Evolutionary conservation across 495 filamentous ascomycete genomes (phyloP).

Genomic region (Talaromyces proteolyticus): DNA sequence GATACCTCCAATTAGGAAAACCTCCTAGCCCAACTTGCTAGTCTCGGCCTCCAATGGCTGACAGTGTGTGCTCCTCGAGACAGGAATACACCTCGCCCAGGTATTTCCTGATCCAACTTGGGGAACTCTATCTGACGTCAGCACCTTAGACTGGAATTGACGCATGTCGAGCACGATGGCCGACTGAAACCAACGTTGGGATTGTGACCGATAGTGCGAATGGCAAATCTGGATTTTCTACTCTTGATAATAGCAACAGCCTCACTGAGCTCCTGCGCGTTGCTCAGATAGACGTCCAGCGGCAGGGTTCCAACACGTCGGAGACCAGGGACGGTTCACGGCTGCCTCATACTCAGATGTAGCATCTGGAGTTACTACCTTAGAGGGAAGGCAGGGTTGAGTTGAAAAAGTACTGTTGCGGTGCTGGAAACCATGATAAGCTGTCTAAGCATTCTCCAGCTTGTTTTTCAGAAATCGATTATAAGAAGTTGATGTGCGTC

Average conservation of each 20-base stretch:
- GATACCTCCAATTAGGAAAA: slow-evolving; percentile 26
- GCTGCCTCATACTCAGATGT: neutral
- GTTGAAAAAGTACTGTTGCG: neutral
- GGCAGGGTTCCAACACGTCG: neutral
- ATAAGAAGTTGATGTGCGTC: neutral
- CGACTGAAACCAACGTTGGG: slow-evolving; percentile 7
- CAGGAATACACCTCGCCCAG: slow-evolving; percentile 27
- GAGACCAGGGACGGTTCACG: neutral
- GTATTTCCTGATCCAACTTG: slow-evolving; percentile 23
- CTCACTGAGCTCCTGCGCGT: neutral
- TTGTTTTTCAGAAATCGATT: neutral
- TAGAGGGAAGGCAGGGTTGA: neutral
- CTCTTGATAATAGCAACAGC: neutral
- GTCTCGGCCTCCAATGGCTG: slow-evolving; percentile 29
- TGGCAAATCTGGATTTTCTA: slow-evolving; percentile 5
- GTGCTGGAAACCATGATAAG: neutral
- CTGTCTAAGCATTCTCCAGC: neutral
- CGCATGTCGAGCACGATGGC: slow-evolving; percentile 9
- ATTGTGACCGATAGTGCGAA: slow-evolving; percentile 12
- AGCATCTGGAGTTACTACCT: neutral
- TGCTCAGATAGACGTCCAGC: neutral
- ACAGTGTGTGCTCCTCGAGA: slow-evolving; percentile 23
- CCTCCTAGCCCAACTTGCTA: slow-evolving; percentile 33
- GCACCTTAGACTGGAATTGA: slow-evolving; percentile 4
- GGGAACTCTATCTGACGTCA: slow-evolving; percentile 3